phyloP scores from a whole-genome alignment of 169 alveolate species.

The Theileria orientalis region DNA sequence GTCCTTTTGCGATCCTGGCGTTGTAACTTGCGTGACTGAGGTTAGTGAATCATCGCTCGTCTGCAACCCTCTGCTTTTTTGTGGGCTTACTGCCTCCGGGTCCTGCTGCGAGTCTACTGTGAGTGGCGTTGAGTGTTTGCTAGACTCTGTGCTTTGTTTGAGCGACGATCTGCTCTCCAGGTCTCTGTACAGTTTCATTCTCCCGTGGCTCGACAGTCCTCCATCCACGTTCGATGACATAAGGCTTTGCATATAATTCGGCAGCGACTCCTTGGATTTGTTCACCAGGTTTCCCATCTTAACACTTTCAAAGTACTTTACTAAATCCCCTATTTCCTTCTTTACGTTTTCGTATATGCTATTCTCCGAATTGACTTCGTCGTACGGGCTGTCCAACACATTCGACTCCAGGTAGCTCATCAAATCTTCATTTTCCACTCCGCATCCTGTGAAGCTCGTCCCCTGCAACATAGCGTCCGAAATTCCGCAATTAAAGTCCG shows the following conservation, averaged over 20 bases:
- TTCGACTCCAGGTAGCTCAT: constrained; percentile 11
- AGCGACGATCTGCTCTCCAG: not conserved
- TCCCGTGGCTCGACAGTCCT: not conserved
- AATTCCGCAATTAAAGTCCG: constrained; percentile 41
- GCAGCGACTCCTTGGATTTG: constrained; percentile 31
- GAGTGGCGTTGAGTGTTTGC: not conserved
- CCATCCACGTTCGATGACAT: constrained; percentile 1
- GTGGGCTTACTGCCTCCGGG: not conserved
- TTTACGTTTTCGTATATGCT: not conserved
- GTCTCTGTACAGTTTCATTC: not conserved
- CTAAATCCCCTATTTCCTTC: not conserved
- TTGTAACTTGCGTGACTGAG: not conserved
- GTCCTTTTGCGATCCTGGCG: not conserved
- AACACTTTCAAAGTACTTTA: constrained; percentile 1
- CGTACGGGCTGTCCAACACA: not conserved
- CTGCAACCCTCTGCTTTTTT: not conserved
- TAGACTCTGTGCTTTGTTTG: too few relatives aligned
- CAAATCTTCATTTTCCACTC: constrained; percentile 22
- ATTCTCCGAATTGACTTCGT: not conserved
- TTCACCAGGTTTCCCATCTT: constrained; percentile 11
- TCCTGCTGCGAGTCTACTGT: not conserved
- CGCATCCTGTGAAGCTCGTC: constrained; percentile 14
- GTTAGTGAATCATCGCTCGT: too few relatives aligned
- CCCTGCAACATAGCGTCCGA: constrained; percentile 4
- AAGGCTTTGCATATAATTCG: not conserved